phyloP scores from a whole-genome alignment of 2,329 filamentous ascomycete genomes.

The Fusarium bactridioides region DNA sequence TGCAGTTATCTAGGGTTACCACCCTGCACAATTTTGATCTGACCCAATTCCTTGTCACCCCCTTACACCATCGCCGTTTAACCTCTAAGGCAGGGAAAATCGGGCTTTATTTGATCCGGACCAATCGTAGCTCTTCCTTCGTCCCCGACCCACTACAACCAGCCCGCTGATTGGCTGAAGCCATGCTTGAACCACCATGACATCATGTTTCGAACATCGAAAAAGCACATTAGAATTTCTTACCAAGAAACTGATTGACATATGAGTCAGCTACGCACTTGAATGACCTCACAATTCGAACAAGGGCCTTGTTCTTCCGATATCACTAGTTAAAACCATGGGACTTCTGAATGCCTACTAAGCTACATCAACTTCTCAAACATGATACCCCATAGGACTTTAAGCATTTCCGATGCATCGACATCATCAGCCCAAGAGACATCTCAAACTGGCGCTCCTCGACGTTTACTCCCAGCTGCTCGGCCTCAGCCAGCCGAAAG shows the following conservation, averaged over 20 bases:
- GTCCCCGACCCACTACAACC: too few species aligned
- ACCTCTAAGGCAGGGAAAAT: too few species aligned
- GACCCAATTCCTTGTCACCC: too few species aligned
- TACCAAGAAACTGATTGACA: accelerated
- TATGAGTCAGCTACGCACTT: not conserved
- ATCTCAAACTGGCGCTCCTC: accelerated
- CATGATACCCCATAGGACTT: not conserved
- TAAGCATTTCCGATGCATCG: not conserved
- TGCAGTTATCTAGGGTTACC: too few species aligned
- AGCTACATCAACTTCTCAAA: not conserved
- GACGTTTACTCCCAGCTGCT: not conserved
- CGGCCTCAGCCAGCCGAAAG: not conserved
- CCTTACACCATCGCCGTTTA: too few species aligned
- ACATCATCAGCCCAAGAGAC: not conserved
- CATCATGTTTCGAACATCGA: not conserved
- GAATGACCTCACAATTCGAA: accelerated
- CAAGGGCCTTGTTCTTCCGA: accelerated
- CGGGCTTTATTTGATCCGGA: too few species aligned
- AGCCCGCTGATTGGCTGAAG: too few species aligned
- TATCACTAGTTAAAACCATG: not conserved
- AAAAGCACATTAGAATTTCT: not conserved
- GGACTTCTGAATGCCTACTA: accelerated
- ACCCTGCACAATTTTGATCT: too few species aligned
- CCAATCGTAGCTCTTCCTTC: too few species aligned
- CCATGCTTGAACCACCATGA: conserved; percentile 9